Base-by-base conservation (phyloP, 192 early-diverging fungal species). In the Coemansia sp. region DNA sequence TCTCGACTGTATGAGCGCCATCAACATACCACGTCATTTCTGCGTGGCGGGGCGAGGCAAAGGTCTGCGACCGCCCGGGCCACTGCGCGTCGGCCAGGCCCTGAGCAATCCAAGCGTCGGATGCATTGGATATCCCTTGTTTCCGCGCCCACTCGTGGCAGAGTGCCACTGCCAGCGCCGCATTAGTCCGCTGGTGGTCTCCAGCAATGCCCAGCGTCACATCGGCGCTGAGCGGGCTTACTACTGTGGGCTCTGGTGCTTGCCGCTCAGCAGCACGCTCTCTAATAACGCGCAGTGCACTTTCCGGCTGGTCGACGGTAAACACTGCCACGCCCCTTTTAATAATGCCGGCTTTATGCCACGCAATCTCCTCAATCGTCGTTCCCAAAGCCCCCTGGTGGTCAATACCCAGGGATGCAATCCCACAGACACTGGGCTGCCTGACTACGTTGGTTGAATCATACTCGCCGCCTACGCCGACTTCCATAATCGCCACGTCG, bases 1-100 rank as follows among this genome's bases (percentile, higher is more conserved):
- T 94, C 75, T 99, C 97, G 7, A 81, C 71, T 0, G 97, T 99
- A 71, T 99, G 97, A 1, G 97, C 97, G 36, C 97, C 97, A 77
- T 99, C 97, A 56, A 96, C 80, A 76, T 87, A 91, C 91, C 92
- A 98, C 1, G 61, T 2, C 91, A 71, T 36, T 66, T 48, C 4
- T 84, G 79, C 59, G 73, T 75, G 41, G 1, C 87, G 67, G 1
- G 78, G 44, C 13, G 85, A 71, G 4, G 80, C 69, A 41, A 92
- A 77, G n/a, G 79, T 83, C 70, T 99, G 94, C 13, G 90, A 88
- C 62, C 97, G 89, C 8, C 97, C 97, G 11, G 97, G 94, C 94
- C 95, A 99, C 3, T 67, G 69, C 0, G 93, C 91, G 38, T 31
- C 34, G 13, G 66, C 58, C 13, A 99, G 76, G 0, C 95, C 96